Conservation (phyloP, 257 asterid species). For the Solanum virginianum region DNA sequence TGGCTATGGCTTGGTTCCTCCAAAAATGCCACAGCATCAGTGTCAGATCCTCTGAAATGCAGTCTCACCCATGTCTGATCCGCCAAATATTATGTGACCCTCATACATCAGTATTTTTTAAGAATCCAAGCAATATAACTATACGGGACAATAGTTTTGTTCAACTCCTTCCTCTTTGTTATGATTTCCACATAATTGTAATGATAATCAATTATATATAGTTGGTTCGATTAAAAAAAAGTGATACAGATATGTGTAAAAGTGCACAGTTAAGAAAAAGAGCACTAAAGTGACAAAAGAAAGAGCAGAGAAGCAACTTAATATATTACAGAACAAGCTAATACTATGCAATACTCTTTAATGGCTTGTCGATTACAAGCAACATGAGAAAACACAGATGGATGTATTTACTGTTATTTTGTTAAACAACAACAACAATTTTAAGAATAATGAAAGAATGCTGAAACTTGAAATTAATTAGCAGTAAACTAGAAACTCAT, state of each 20-base stretch:
- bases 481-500: too few species aligned
- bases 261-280: too few species aligned
- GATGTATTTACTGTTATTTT: neutral
- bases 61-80: neutral
- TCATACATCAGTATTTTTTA: neutral
- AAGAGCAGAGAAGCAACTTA: too few species aligned
- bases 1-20: neutral
- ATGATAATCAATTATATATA: neutral
- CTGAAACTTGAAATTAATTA: too few species aligned
- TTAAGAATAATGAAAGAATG: neutral
- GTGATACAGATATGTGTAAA: too few species aligned
- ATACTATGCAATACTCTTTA: conserved; percentile 70
- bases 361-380: conserved; percentile 74
- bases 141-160: neutral
- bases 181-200: neutral
- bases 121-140: neutral
- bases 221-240: neutral
- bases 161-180: neutral
- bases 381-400: conserved; percentile 6
- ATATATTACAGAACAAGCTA: neutral
- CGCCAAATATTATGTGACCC: neutral
- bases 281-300: too few species aligned
- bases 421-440: too few species aligned
- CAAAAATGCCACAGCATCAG: neutral
- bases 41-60: neutral